Evolutionary conservation across 306 rosid species (phyloP), one percentile per base, ranked within the genome.

Genomic region (Citrullus amarus): DNA sequence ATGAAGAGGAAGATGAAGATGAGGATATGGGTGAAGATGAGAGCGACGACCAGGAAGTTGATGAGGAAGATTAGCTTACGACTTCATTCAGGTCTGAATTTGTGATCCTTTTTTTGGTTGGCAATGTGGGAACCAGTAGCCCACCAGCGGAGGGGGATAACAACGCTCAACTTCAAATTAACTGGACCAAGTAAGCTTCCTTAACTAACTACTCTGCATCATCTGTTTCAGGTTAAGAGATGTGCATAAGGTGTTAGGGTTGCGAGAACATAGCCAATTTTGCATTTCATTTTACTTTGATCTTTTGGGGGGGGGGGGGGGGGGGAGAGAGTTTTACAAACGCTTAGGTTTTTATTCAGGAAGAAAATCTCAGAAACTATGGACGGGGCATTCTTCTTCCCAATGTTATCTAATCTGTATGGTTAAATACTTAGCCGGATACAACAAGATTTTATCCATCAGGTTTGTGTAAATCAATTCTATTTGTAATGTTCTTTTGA

Each of bases 1-100:
- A 81, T 2, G 80, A 74, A 6, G 81, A 63, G 0, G 80, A 77
- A n/a, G 22, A 22, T 22, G 22, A 22, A 22, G 80, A 81, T 20
- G 82, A 57, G 22, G 73, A 44, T 56, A 44, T 58, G 57, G 68
- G 55, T 38, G 38, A 48, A 74, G 80, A 57, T 28, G 82, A 80
- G 43, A 34, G 65, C 3, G 83, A 86, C 50, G 88, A 62, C 20
- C 85, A 79, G 55, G 81, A 86, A 22, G 54, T 70, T 8, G 82
- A 72, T 6, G 82, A 61, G 2, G 77, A 79, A 30, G 84, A 76
- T 34, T 65, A 74, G 41, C 16, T 55, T 12, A 14, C 3, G 8
- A 28, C 77, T 48, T 51, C 7, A 9, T 15, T 30, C 1, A 11
- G 63, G 18, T 53, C 46, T 32, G 63, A 54, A 32, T 17, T 72